These are phyloP conservation scores for Dactylellina parvicollis DNA, from an alignment of 2,329 filamentous ascomycete species.

Conservation along the genomic window DNA sequence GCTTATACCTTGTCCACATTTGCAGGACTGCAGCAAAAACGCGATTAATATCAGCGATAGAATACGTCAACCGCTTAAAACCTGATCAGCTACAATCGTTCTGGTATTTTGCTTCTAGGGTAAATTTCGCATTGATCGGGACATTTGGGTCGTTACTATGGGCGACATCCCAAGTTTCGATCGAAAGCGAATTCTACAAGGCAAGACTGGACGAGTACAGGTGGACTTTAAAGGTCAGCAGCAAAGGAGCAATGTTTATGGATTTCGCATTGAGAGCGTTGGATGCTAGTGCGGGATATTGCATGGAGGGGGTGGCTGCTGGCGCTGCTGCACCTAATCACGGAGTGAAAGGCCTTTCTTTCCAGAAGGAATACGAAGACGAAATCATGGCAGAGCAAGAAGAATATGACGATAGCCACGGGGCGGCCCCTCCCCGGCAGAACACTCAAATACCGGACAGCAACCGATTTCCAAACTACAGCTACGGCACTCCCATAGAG, in stretches of 20 bases:
- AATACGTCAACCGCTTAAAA: slow-evolving; percentile 92
- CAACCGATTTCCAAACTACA: slow-evolving; percentile 49
- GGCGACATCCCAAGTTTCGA: slow-evolving; percentile 81
- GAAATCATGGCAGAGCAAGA: slow-evolving; percentile 53
- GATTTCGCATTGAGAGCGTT: slow-evolving; percentile 80
- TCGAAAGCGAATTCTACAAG: slow-evolving; percentile 91
- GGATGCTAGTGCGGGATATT: slow-evolving; percentile 63
- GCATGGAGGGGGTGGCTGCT: slow-evolving; percentile 48
- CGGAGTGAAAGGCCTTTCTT: slow-evolving; percentile 47
- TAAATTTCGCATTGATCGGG: slow-evolving; percentile 92
- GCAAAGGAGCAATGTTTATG: slow-evolving; percentile 64
- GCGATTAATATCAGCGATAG: slow-evolving; percentile 92
- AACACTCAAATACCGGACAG: slow-evolving; percentile 50
- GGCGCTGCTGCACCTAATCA: background rate
- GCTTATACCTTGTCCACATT: slow-evolving; percentile 82
- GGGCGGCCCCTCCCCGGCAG: slow-evolving; percentile 15
- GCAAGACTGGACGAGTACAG: slow-evolving; percentile 85
- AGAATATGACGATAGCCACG: slow-evolving; percentile 37
- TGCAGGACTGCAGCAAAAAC: slow-evolving; percentile 94
- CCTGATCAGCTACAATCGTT: slow-evolving; percentile 87
- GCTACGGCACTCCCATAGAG: slow-evolving; percentile 49
- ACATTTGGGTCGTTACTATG: slow-evolving; percentile 91
- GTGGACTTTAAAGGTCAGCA: slow-evolving; percentile 90
- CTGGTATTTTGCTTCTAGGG: slow-evolving; percentile 89
- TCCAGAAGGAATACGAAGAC: slow-evolving; percentile 53